phyloP scores from a whole-genome alignment of 352 stramenopile species.

The Globisporangium spinosum region DNA sequence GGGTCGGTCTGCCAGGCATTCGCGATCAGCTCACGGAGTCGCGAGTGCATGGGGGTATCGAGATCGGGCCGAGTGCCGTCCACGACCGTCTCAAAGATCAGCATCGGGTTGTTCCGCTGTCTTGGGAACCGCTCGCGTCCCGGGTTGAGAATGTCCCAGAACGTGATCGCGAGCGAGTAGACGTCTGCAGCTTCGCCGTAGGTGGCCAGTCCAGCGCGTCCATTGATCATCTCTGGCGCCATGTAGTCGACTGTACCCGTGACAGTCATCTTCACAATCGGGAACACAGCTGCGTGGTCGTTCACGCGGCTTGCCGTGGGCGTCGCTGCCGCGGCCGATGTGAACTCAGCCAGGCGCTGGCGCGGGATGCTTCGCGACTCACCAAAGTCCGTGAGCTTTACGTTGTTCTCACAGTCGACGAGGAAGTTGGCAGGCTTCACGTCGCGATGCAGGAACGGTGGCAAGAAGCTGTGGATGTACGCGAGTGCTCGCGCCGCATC shows the following conservation, averaged over 20 bases:
- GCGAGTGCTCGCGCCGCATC: constrained; percentile 53
- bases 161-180: constrained; percentile 57
- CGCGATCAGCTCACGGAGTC: constrained; percentile 60
- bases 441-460: constrained; percentile 59
- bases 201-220: constrained; percentile 34
- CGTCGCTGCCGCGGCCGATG: not conserved
- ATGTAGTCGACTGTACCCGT: constrained; percentile 74
- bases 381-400: constrained; percentile 71
- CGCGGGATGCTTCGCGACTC: constrained; percentile 48
- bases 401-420: constrained; percentile 39
- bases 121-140: constrained; percentile 42
- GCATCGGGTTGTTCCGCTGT: constrained; percentile 36
- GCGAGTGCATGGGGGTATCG: constrained; percentile 28
- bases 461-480: constrained; percentile 64
- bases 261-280: constrained; percentile 50
- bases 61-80: constrained; percentile 44
- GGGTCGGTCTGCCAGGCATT: constrained; percentile 52
- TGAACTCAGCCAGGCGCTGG: constrained; percentile 1
- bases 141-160: constrained; percentile 70
- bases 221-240: constrained; percentile 64
- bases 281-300: not conserved
- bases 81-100: constrained; percentile 49
- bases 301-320: not conserved
- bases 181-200: constrained; percentile 72
- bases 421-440: constrained; percentile 70